These are phyloP conservation scores for Mycosphaerella sp. DNA, from an alignment of 2,329 filamentous ascomycete species.

Conservation along the genomic window DNA sequence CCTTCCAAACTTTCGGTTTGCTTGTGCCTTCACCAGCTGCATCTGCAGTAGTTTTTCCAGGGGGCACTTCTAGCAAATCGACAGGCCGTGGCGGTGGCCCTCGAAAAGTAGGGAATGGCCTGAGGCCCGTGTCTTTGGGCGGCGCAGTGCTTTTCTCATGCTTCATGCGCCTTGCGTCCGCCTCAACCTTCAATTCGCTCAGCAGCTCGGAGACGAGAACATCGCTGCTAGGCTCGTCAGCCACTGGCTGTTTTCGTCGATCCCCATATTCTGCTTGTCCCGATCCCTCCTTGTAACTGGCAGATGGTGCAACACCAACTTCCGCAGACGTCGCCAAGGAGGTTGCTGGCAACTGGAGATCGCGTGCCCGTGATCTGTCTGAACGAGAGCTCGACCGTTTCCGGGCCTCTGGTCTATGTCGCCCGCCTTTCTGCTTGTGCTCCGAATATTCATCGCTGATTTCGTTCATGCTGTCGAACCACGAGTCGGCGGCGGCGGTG, in stretches of 20 bases:
- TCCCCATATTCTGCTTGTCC: neutral
- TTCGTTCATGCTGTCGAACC: conserved; percentile 21
- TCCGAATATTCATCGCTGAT: conserved; percentile 16
- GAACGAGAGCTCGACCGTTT: neutral
- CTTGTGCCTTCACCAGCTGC: neutral
- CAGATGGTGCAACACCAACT: neutral
- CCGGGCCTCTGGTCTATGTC: neutral
- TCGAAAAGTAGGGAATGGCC: conserved; percentile 10
- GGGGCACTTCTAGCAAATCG: neutral
- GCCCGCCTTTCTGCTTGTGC: neutral
- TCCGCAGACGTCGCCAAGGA: neutral
- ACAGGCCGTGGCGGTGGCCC: neutral
- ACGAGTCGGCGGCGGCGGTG: conserved; percentile 5
- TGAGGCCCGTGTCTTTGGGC: neutral
- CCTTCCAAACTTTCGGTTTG: conserved; percentile 8
- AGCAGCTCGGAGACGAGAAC: neutral
- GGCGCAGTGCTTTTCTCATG: neutral
- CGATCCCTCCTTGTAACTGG: neutral
- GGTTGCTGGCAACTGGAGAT: neutral
- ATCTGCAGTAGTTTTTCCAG: neutral
- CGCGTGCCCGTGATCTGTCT: neutral
- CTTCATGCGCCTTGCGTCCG: neutral
- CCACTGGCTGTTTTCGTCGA: neutral
- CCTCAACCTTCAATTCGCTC: neutral
- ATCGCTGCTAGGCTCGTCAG: neutral